A percentile compares a stretch with the other conserved stretches of the same genome.
phyloP scores from a whole-genome alignment of 2,329 filamentous ascomycete species.

The Xylaria sp. region DNA sequence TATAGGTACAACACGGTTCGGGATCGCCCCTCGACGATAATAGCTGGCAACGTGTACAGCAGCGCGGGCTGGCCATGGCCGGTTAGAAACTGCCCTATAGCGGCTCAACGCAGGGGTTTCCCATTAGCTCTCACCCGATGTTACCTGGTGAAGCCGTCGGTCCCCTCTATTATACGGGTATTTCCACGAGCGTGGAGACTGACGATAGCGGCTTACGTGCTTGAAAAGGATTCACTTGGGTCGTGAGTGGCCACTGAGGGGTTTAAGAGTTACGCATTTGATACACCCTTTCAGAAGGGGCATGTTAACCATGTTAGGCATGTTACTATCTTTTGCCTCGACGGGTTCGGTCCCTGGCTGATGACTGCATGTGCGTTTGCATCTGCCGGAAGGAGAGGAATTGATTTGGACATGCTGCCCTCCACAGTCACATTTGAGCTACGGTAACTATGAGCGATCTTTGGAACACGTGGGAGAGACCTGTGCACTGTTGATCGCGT shows the following conservation, averaged over 20 bases:
- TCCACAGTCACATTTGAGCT: neutral
- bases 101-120: slow-evolving; percentile 36
- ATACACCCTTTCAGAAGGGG: slow-evolving; percentile 24
- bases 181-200: slow-evolving; percentile 3
- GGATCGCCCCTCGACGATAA: slow-evolving; percentile 1
- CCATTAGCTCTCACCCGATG: slow-evolving; percentile 27
- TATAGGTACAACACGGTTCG: slow-evolving; percentile 18
- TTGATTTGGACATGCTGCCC: slow-evolving; percentile 1
- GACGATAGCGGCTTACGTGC: slow-evolving; percentile 6
- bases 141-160: slow-evolving; percentile 22
- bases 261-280: slow-evolving; percentile 4
- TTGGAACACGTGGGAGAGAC: slow-evolving; percentile 24
- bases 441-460: neutral
- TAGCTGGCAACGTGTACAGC: slow-evolving; percentile 1
- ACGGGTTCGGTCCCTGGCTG: slow-evolving; percentile 1
- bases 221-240: slow-evolving; percentile 27
- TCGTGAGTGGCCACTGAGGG: slow-evolving; percentile 11
- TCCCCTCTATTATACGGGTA: neutral
- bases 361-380: neutral
- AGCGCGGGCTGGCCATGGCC: slow-evolving; percentile 5
- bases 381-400: neutral
- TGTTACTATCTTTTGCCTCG: slow-evolving; percentile 17
- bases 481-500: slow-evolving; percentile 12
- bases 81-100: slow-evolving; percentile 15
- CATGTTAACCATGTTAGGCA: no score